phyloP scores from a whole-genome alignment of 2,329 filamentous ascomycete genomes.

The Dactylellina cionopaga region DNA sequence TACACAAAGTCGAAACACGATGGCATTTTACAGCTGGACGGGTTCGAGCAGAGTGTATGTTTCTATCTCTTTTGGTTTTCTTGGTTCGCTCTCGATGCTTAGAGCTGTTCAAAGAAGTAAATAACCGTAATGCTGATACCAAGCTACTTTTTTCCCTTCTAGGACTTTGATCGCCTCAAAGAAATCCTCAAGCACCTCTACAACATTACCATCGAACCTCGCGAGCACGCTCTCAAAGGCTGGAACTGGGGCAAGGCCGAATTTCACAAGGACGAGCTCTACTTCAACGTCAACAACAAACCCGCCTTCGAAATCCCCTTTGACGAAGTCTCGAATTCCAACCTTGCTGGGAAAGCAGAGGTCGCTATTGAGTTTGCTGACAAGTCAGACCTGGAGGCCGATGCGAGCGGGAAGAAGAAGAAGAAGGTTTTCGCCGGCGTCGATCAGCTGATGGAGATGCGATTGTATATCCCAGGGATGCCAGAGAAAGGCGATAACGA shows the following conservation, averaged over 20 bases:
- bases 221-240: conserved; percentile 91
- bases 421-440: conserved; percentile 88
- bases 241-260: conserved; percentile 99
- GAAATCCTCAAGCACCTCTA: conserved; percentile 99
- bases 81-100: too few species aligned
- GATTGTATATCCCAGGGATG: conserved; percentile 96
- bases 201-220: conserved; percentile 87
- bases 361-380: conserved; percentile 90
- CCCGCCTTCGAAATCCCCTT: conserved; percentile 97
- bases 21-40: conserved; percentile 90
- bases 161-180: conserved; percentile 87
- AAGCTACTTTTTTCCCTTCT: conserved; percentile 7
- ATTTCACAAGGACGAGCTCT: conserved; percentile 91
- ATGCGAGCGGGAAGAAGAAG: conserved; percentile 75
- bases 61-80: background rate
- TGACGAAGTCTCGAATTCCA: conserved; percentile 96
- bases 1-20: conserved; percentile 75
- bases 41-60: conserved; percentile 83
- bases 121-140: too few species aligned
- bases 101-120: too few species aligned
- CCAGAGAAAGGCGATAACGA: conserved; percentile 75
- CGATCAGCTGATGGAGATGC: conserved; percentile 97
- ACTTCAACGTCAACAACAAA: conserved; percentile 96
- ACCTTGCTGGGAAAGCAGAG: conserved; percentile 95
- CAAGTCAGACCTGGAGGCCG: conserved; percentile 67